Base-by-base conservation (phyloP, 768 basidiomycete species). In the Amylocystis lapponica region DNA sequence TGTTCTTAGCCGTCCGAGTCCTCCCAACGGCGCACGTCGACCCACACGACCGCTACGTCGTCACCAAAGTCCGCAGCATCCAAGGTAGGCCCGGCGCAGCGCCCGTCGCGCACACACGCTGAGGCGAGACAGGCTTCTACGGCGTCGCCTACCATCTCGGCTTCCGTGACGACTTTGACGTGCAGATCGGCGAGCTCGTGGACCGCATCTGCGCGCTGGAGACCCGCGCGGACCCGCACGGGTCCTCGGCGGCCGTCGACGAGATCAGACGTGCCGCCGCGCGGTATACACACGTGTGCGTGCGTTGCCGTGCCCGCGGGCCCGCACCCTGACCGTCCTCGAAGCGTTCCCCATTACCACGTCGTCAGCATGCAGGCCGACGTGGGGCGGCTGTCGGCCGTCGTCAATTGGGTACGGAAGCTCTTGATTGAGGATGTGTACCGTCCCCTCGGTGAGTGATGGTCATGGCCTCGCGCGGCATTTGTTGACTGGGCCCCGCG, bases 361-460 rank as follows among this genome's bases (percentile, higher is more conserved):
- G 71, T 81, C 27, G 61, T 69, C 40, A 73, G 76, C 56, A 67
- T 63, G 49, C 49, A 43, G 21, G 26, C 58, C n/a, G 27, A 56
- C 12, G 66, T 53, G 23, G 66, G 68, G 3, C 55, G 56, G 27
- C 37, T 70, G 10, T 57, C 66, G 1, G 51, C 57, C 0, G 27
- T 69, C 19, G 46, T 67, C 11, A 70, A 70, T 39, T 74, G 68
- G 62, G 16, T 75, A 9, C 66, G 82, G 26, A 61, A 54, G 13
- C 61, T 74, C 39, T 62, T 84, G 19, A 72, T 84, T 29, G 81
- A 84, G 53, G 73, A 70, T n/a, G 52, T 86, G 1, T 84, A 84
- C 58, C 72, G 71, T 29, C 74, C 78, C 19, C 56, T 83, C 27
- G 64, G 75, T 79, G 43, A 43, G 66, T 55, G 4, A 23, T n/a